Evolutionary conservation across 1,284 basidiomycete species (phyloP), one percentile per base, ranked within the genome.

Genomic region (Wallemia mellicola): DNA sequence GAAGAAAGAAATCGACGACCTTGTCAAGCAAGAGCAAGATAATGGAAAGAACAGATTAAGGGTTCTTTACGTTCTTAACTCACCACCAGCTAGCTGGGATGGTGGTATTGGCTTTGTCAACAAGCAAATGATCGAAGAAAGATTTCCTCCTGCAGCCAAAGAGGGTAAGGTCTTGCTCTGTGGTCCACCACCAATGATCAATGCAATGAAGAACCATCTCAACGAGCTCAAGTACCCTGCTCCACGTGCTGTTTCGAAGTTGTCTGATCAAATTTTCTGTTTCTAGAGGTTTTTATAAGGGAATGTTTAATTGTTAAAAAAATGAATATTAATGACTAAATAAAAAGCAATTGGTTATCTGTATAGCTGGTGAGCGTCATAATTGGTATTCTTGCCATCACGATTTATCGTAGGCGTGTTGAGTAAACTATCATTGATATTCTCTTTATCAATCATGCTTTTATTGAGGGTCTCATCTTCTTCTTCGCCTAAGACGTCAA

Each of bases 121-220:
- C 64, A 86, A 86, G 72, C 87, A 92, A n/a, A 87, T 92, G 68
- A 87, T 98, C 67, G 75, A 83, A 67, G 72, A 81, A 63, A 73
- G 79, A 68, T 73, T 87, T 69, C 81, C 81, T 24, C 74, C 76
- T 27, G 73, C 78, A 30, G 74, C 71, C 59, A 70, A 73, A 24
- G 76, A 84, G 64, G 81, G 80, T 74, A 89, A 88, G 71, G 73
- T 91, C 60, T 75, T 92, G 62, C 76, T 92, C 69, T 92, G 86
- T 71, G 87, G 86, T 58, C 92, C 92, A 61, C 89, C 91, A 24
- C 91, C 91, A 7, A 96, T 96, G 92, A 81, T 94, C 69, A 76
- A 74, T 59, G 92, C 89, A 57, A 95, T 96, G 88, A 95, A 95
- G 76, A 88, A 83, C 76, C 81, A 92, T 69, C 77, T 98, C 26